Evolutionary conservation across 2,329 filamentous ascomycete species (phyloP), one percentile per base, ranked within the genome.

Genomic region (Parastagonospora avenae): DNA sequence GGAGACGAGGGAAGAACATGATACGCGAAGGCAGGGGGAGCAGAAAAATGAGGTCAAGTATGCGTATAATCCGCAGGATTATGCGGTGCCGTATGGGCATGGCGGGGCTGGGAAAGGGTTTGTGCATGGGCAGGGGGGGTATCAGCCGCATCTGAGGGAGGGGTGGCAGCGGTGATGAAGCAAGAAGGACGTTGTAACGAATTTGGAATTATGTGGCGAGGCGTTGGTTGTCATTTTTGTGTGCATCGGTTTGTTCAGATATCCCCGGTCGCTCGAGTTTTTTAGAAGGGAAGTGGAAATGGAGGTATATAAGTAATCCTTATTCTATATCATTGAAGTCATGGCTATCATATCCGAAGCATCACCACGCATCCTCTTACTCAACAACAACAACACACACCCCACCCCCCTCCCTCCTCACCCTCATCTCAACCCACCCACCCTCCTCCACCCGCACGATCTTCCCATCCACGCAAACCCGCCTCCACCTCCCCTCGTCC

Each of bases 401-500:
- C 2, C 78, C 73, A 5, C 63, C 73, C 4, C 63, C 63, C 29
- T 64, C 61, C 8, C 71, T 67, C 19, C 82, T 79, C 64, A 76
- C 82, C 55, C 71, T 74, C 0, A 96, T 81, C 52, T 85, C 82
- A 72, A 96, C 83, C 80, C 84, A 87, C 0, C 92, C 92, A 2
- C 82, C 85, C 44, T 79, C 71, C 15, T 89, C 87, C 1, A 96
- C 76, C 51, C 84, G 82, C 2, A 97, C 84, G 63, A 96, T 95
- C 46, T 88, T 91, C 2, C 93, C 93, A 72, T 97, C 93, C n/a
- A 97, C 80, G 70, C 93, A 97, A 11, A 96, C 83, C 66, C 92
- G 85, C 54, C 93, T 81, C 92, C 92, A 97, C 45, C 85, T 79
- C 1, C 77, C 78, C n/a, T 91, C 85, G 12, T 83, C 77, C 64